Percentiles rank a stretch among this genome's conserved stretches.
Conservation (phyloP, 805 yeast genomes). For the Teunomyces pallodes region DNA sequence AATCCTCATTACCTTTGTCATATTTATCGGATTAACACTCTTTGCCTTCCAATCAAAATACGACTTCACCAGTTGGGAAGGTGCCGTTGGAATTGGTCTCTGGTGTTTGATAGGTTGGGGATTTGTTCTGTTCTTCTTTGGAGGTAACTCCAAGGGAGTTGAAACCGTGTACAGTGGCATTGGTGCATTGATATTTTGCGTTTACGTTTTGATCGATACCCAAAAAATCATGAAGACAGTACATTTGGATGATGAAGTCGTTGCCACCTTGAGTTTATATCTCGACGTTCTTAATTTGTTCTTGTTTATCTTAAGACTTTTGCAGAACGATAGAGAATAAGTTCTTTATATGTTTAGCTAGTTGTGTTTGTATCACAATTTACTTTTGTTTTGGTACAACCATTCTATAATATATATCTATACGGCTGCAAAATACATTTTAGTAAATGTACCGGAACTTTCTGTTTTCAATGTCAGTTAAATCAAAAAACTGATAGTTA, state of each 20-base stretch:
- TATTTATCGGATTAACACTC: slow-evolving; percentile 72
- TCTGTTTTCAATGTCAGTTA: slow-evolving; percentile 58
- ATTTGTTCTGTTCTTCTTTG: slow-evolving; percentile 65
- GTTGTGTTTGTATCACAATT: no score
- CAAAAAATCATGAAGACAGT: slow-evolving; percentile 72
- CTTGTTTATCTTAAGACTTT: slow-evolving; percentile 67
- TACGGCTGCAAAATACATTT: background rate
- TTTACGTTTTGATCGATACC: slow-evolving; percentile 76
- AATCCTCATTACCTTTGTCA: slow-evolving; percentile 59
- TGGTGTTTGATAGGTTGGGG: slow-evolving; percentile 74
- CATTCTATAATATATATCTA: background rate
- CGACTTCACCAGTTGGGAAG: slow-evolving; percentile 69
- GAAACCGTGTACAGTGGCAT: slow-evolving; percentile 67
- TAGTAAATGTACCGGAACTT: slow-evolving; percentile 54
- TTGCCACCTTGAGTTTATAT: slow-evolving; percentile 74
- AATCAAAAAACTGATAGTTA: slow-evolving; percentile 50
- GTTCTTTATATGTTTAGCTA: no score
- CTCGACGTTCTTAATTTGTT: slow-evolving; percentile 82
- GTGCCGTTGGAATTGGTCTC: slow-evolving; percentile 51
- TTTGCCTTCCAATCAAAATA: slow-evolving; percentile 78
- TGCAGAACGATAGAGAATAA: slow-evolving; percentile 28
- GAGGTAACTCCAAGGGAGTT: slow-evolving; percentile 48
- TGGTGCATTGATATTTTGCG: slow-evolving; percentile 72
- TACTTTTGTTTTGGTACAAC: no score
- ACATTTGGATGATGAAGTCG: slow-evolving; percentile 82